Evolutionary conservation across 495 filamentous ascomycete species (phyloP).

Genomic region (Hypomontagnella submonticulosa): DNA sequence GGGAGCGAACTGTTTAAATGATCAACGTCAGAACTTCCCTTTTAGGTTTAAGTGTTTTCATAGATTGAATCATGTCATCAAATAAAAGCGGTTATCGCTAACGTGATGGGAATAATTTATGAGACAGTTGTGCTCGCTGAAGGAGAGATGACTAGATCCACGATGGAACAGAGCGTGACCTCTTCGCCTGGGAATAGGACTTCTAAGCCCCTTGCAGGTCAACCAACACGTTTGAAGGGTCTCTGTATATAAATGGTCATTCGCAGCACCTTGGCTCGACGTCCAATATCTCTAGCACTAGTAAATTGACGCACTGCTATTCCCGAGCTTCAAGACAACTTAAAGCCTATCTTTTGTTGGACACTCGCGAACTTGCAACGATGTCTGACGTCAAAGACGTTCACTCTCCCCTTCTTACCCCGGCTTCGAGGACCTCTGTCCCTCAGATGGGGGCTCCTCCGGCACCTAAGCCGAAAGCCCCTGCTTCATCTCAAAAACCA

Average conservation of each 20-base stretch:
- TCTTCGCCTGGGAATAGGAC: slow-evolving; percentile 16
- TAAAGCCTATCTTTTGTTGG: slow-evolving; percentile 3
- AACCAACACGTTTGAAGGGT: not conserved
- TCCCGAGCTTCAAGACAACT: not conserved
- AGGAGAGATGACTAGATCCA: slow-evolving; percentile 26
- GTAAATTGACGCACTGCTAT: not conserved
- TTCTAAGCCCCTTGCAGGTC: not conserved
- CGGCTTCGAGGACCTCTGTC: slow-evolving; percentile 21
- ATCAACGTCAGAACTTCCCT: slow-evolving; percentile 30
- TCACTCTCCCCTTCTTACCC: slow-evolving; percentile 35
- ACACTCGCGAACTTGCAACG: not conserved
- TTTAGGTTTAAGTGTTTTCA: slow-evolving; percentile 5
- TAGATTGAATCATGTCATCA: slow-evolving; percentile 32
- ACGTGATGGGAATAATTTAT: slow-evolving; percentile 17
- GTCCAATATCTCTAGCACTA: not conserved
- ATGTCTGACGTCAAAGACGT: slow-evolving; percentile 40
- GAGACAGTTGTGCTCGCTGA: slow-evolving; percentile 19
- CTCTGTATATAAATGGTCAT: slow-evolving; percentile 18
- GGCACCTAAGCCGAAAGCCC: slow-evolving; percentile 23
- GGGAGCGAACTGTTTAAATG: slow-evolving; percentile 1
- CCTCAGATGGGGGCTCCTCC: slow-evolving; percentile 29
- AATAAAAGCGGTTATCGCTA: not conserved
- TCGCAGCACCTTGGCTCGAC: not conserved
- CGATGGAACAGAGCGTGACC: slow-evolving; percentile 28
- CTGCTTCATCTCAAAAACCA: slow-evolving; percentile 24